phyloP scores from a whole-genome alignment of 805 yeast genomes.

The Cyberlindnera sargentensis region DNA sequence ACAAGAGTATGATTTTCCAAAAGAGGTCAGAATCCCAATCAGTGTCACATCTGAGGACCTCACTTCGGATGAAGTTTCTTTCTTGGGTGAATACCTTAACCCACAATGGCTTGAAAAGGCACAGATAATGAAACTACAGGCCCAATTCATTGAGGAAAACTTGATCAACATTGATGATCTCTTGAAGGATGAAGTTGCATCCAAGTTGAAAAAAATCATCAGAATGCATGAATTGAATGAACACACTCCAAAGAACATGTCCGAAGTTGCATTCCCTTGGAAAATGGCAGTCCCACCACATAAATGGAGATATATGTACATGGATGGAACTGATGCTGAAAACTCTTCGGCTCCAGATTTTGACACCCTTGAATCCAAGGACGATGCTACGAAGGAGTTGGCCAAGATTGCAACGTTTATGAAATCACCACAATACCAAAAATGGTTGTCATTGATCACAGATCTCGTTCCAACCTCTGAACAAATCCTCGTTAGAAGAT shows the following conservation, averaged over 20 bases:
- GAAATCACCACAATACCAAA: conserved; percentile 53
- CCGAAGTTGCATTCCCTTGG: conserved; percentile 71
- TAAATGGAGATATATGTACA: conserved; percentile 77
- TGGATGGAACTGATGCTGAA: conserved; percentile 52
- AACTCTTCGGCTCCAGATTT: conserved; percentile 24
- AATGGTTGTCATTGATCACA: conserved; percentile 63
- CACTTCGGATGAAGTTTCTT: conserved; percentile 36
- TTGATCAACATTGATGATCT: conserved; percentile 60
- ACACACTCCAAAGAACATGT: conserved; percentile 47
- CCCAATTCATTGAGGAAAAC: conserved; percentile 58
- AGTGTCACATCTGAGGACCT: conserved; percentile 24
- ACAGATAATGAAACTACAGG: conserved; percentile 37
- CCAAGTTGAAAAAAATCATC: conserved; percentile 37
- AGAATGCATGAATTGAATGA: conserved; percentile 55
- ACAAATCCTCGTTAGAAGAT: conserved; percentile 70
- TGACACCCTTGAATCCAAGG: conserved; percentile 7
- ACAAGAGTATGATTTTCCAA: conserved; percentile 79
- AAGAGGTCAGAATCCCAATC: conserved; percentile 41
- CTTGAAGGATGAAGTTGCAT: conserved; percentile 49
- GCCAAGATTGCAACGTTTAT: conserved; percentile 52
- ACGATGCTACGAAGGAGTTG: conserved; percentile 34
- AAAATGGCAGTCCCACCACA: conserved; percentile 90
- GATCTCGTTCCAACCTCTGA: conserved; percentile 55
- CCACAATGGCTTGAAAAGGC: conserved; percentile 37
- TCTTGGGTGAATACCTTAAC: conserved; percentile 50